Evolutionary conservation across 2,329 filamentous ascomycete genomes (phyloP).

Genomic region (Drechmeria coniospora): DNA sequence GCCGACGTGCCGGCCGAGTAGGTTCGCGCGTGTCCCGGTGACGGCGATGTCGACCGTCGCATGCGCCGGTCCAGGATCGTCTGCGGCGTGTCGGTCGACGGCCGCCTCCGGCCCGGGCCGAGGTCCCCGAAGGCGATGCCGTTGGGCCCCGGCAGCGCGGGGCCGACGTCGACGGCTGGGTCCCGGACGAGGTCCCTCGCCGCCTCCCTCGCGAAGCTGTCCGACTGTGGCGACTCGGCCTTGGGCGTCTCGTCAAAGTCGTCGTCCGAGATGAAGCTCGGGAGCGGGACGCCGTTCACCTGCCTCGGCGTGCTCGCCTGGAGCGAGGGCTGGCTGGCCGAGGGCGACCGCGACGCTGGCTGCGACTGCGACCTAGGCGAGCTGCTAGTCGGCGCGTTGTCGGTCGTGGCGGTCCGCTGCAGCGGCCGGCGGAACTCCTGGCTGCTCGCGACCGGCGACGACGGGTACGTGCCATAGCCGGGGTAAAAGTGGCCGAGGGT

Average conservation of each 20-base stretch:
- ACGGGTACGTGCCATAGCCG: constrained; percentile 38
- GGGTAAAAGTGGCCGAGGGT: constrained; percentile 30
- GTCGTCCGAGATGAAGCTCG: constrained; percentile 42
- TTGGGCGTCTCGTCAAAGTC: constrained; percentile 30
- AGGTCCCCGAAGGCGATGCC: constrained; percentile 34
- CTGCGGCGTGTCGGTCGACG: constrained; percentile 40
- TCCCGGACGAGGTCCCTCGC: too few relatives aligned
- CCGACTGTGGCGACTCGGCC: constrained; percentile 30
- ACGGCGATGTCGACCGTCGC: constrained; percentile 39
- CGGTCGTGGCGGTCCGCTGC: constrained; percentile 35
- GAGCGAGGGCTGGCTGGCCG: constrained; percentile 17
- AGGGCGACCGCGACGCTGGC: constrained; percentile 35
- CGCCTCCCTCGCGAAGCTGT: too few relatives aligned
- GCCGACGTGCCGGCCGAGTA: constrained; percentile 25
- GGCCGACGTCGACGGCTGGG: constrained; percentile 8
- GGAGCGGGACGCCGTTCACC: constrained; percentile 33
- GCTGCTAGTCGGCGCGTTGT: constrained; percentile 34
- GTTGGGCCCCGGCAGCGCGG: constrained; percentile 15
- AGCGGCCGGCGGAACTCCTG: constrained; percentile 42
- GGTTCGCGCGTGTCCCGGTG: constrained; percentile 34
- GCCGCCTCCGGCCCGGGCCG: constrained; percentile 25
- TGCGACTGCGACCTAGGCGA: constrained; percentile 52
- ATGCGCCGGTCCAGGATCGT: constrained; percentile 37
- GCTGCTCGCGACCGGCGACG: constrained; percentile 34
- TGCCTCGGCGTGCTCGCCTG: too few relatives aligned